Conservation (phyloP, 1,284 basidiomycete genomes). For the Prillingera fragicola region DNA sequence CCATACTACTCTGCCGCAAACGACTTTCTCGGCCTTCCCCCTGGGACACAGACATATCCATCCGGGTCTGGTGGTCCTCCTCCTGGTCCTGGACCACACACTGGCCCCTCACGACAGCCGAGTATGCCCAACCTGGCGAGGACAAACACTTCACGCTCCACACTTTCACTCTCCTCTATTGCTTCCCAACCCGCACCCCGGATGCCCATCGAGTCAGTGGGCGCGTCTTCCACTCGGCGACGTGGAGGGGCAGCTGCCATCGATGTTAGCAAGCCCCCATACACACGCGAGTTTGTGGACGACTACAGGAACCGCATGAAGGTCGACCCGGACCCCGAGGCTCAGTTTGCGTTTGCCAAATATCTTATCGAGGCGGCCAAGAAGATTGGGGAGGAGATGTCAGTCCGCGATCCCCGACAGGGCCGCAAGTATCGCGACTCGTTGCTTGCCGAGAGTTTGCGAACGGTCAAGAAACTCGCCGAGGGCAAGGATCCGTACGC, state of each 20-base stretch:
- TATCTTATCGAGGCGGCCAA: slow-evolving; percentile 99
- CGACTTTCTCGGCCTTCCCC: slow-evolving; percentile 62
- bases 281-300: slow-evolving; percentile 94
- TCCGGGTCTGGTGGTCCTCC: not conserved
- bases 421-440: slow-evolving; percentile 81
- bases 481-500: slow-evolving; percentile 65
- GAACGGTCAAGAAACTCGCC: slow-evolving; percentile 77
- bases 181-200: slow-evolving; percentile 33
- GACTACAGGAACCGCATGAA: slow-evolving; percentile 96
- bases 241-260: slow-evolving; percentile 60
- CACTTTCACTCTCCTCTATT: slow-evolving; percentile 27
- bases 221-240: slow-evolving; percentile 49
- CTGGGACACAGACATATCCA: slow-evolving; percentile 30
- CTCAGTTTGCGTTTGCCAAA: slow-evolving; percentile 95
- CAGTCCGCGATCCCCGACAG: slow-evolving; percentile 44
- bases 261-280: slow-evolving; percentile 78
- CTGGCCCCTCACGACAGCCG: slow-evolving; percentile 27
- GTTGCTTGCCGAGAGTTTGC: slow-evolving; percentile 81
- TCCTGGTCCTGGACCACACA: slow-evolving; percentile 3
- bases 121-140: slow-evolving; percentile 34
- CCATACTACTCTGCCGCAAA: slow-evolving; percentile 58
- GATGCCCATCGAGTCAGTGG: slow-evolving; percentile 52
- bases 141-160: slow-evolving; percentile 41
- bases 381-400: slow-evolving; percentile 79
- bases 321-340: slow-evolving; percentile 94